phyloP scores from a whole-genome alignment of 371 early-diverging fungal genomes.

The Actinomortierella ambigua region DNA sequence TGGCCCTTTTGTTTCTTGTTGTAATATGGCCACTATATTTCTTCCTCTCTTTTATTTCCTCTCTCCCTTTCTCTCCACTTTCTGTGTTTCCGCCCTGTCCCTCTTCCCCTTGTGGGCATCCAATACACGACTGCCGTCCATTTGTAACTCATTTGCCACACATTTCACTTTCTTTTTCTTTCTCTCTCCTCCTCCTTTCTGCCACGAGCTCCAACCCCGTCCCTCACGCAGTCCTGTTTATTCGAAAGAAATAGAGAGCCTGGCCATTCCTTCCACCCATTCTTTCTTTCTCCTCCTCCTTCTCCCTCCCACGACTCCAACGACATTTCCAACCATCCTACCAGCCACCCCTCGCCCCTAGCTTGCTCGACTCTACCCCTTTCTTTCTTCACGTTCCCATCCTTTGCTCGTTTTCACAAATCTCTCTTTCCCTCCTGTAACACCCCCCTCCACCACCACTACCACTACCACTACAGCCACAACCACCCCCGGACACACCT shows the following conservation, averaged over 20 bases:
- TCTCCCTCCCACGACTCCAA: too few species aligned
- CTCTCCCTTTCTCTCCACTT: too few species aligned
- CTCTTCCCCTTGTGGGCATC: neutral
- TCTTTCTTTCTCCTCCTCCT: neutral
- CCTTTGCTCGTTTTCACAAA: neutral
- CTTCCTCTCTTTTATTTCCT: too few species aligned
- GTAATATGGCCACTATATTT: too few species aligned
- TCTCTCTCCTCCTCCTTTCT: neutral
- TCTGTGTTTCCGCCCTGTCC: too few species aligned
- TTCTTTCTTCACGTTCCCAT: neutral
- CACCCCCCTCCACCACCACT: neutral
- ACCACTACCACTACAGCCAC: neutral
- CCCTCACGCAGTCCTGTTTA: too few species aligned
- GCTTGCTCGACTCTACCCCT: neutral
- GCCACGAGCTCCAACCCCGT: neutral
- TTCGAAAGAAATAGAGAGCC: too few species aligned
- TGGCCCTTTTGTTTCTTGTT: too few species aligned
- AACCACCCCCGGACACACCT: neutral
- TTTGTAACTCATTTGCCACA: neutral
- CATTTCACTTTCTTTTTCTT: neutral
- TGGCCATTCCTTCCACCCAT: neutral
- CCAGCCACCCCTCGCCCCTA: too few species aligned
- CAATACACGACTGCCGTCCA: neutral
- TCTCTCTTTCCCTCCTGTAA: neutral
- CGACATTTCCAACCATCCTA: too few species aligned